phyloP scores from a whole-genome alignment of 2,329 filamentous ascomycete genomes.

The Bipolaris oryzae region DNA sequence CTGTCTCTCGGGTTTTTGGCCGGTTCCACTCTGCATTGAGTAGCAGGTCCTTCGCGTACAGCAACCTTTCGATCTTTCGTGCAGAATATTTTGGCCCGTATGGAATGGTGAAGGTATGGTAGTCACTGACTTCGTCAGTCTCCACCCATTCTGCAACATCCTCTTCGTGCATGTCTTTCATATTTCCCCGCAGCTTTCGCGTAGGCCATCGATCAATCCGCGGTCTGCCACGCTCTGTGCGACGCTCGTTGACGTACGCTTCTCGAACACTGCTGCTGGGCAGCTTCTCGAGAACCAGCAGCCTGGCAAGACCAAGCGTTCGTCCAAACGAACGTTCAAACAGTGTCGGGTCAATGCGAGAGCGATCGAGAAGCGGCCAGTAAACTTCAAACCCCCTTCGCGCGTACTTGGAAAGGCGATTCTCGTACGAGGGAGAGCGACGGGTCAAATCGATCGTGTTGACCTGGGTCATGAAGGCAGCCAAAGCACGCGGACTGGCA shows the following conservation, averaged over 20 bases:
- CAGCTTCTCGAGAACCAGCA: conserved; percentile 79
- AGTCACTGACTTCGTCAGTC: conserved; percentile 76
- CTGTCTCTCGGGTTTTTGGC: conserved; percentile 72
- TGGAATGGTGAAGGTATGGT: conserved; percentile 70
- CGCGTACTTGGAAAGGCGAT: conserved; percentile 80
- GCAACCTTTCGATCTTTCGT: conserved; percentile 78
- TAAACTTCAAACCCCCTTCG: conserved; percentile 84
- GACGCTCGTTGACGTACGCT: conserved; percentile 70
- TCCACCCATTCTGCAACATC: conserved; percentile 85
- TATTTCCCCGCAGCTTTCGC: conserved; percentile 65
- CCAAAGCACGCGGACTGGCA: conserved; percentile 75
- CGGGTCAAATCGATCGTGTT: conserved; percentile 81
- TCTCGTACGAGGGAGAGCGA: conserved; percentile 86
- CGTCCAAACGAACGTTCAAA: conserved; percentile 80
- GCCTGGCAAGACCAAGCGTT: conserved; percentile 76
- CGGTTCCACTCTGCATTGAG: conserved; percentile 87
- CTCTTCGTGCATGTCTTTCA: conserved; percentile 78
- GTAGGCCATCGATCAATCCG: conserved; percentile 51
- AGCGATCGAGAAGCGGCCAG: conserved; percentile 76
- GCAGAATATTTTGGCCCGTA: conserved; percentile 64
- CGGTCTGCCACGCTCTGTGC: conserved; percentile 74
- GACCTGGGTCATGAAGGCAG: conserved; percentile 79
- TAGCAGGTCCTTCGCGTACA: conserved; percentile 80
- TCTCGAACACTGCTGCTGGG: conserved; percentile 73
- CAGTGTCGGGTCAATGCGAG: conserved; percentile 82